Percentiles rank a stretch among this genome's conserved stretches.
Conservation (phyloP, 371 early-diverging fungal genomes). For the Dipsacomyces acuminosporus region DNA sequence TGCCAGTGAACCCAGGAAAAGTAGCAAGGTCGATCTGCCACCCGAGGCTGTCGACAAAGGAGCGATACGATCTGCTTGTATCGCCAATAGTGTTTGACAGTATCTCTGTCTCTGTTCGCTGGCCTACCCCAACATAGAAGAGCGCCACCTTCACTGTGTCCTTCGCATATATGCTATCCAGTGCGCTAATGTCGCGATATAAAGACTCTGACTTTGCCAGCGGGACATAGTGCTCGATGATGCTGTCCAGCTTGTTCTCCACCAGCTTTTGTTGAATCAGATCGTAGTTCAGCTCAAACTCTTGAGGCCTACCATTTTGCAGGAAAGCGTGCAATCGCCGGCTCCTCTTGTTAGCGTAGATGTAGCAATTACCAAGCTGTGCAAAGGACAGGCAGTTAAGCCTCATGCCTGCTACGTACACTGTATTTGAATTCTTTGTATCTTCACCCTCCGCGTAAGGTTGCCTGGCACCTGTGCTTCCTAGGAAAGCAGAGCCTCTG, state of each 20-base stretch:
- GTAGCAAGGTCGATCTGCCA: constrained; percentile 77
- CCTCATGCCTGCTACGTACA: too few relatives aligned
- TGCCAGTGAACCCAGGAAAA: constrained; percentile 84
- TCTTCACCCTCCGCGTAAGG: too few relatives aligned
- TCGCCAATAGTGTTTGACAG: constrained; percentile 65
- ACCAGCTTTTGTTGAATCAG: constrained; percentile 20
- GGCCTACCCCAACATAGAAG: constrained; percentile 86
- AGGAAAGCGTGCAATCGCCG: neutral
- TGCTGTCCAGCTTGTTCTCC: constrained; percentile 1
- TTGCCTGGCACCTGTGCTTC: neutral
- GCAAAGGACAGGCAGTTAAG: too few relatives aligned
- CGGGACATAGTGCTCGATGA: constrained; percentile 19
- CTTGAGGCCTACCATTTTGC: constrained; percentile 8
- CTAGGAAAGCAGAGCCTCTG: neutral
- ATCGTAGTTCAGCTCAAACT: constrained; percentile 21
- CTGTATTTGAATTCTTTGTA: too few relatives aligned
- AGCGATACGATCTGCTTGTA: constrained; percentile 61
- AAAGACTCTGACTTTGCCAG: constrained; percentile 27
- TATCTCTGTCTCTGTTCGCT: constrained; percentile 82
- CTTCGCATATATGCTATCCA: constrained; percentile 52
- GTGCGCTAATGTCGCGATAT: constrained; percentile 28
- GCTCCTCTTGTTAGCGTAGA: neutral
- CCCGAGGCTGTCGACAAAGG: constrained; percentile 81
- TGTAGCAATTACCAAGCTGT: too few relatives aligned
- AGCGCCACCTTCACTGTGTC: constrained; percentile 88